Conservation (phyloP, 768 basidiomycete genomes). For the Gyrodon lividus region DNA sequence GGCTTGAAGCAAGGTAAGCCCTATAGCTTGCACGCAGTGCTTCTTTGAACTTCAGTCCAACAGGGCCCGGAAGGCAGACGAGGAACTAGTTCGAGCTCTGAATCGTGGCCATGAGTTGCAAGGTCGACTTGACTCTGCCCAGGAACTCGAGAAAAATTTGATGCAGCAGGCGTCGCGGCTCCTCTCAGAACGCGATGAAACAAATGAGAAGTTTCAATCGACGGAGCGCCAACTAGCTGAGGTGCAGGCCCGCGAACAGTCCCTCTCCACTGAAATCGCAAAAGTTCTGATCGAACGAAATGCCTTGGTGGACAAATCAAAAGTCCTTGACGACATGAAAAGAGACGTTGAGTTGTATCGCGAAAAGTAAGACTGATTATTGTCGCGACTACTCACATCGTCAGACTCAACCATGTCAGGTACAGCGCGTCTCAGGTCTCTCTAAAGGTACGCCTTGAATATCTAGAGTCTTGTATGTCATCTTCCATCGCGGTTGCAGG, state of each 20-base stretch:
- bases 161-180: slow-evolving; percentile 24
- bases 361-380: slow-evolving; percentile 22
- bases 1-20: slow-evolving; percentile 26
- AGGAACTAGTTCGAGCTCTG: slow-evolving; percentile 15
- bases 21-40: neutral
- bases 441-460: slow-evolving; percentile 20
- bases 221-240: slow-evolving; percentile 19
- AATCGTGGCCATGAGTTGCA: slow-evolving; percentile 28
- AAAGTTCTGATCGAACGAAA: slow-evolving; percentile 21
- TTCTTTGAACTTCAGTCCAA: slow-evolving; percentile 9
- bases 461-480: neutral
- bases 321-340: slow-evolving; percentile 15
- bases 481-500: slow-evolving; percentile 25
- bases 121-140: slow-evolving; percentile 26
- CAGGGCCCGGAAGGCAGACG: slow-evolving; percentile 21
- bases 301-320: slow-evolving; percentile 19
- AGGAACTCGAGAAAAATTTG: slow-evolving; percentile 22
- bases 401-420: slow-evolving; percentile 11
- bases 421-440: slow-evolving; percentile 19
- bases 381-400: neutral
- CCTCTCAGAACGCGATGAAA: slow-evolving; percentile 26
- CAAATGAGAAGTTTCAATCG: slow-evolving; percentile 12
- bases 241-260: slow-evolving; percentile 15
- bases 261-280: slow-evolving; percentile 14
- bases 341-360: slow-evolving; percentile 21